Evolutionary conservation across 2,329 filamentous ascomycete genomes (phyloP).

Genomic region (Juglanconis juglandina): DNA sequence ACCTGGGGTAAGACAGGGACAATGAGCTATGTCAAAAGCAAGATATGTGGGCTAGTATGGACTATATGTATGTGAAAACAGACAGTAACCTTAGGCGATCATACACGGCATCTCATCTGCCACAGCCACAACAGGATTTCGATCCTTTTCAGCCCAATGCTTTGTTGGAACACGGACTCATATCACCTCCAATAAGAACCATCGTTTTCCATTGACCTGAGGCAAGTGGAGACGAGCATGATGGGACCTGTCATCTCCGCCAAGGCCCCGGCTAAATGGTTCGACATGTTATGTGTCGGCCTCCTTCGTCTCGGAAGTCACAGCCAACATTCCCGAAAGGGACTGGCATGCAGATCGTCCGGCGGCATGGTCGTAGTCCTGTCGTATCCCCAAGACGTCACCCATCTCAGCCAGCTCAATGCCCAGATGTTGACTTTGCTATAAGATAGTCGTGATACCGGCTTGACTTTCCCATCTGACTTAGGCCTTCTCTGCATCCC

Average conservation of each 20-base stretch:
- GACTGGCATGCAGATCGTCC: background rate
- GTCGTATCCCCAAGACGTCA: background rate
- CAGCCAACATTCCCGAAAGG: background rate
- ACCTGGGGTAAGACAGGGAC: too few species aligned
- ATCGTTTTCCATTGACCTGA: background rate
- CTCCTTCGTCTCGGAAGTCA: background rate
- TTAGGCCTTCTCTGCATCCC: background rate
- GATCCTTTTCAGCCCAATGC: background rate
- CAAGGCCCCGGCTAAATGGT: background rate
- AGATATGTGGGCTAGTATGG: background rate
- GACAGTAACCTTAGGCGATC: too few species aligned
- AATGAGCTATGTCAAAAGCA: background rate
- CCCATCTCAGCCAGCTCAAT: background rate
- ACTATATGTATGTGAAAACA: background rate
- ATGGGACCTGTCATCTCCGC: background rate
- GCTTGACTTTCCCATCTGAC: background rate
- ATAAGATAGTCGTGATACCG: slow-evolving; percentile 6
- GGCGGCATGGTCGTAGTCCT: background rate
- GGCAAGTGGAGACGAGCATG: background rate
- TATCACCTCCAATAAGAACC: too few species aligned
- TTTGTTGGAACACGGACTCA: background rate
- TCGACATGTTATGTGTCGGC: background rate
- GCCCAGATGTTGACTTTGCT: background rate
- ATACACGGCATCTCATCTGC: background rate
- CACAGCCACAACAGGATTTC: background rate